phyloP scores from a whole-genome alignment of 768 basidiomycete species.

The Serendipita sp. region DNA sequence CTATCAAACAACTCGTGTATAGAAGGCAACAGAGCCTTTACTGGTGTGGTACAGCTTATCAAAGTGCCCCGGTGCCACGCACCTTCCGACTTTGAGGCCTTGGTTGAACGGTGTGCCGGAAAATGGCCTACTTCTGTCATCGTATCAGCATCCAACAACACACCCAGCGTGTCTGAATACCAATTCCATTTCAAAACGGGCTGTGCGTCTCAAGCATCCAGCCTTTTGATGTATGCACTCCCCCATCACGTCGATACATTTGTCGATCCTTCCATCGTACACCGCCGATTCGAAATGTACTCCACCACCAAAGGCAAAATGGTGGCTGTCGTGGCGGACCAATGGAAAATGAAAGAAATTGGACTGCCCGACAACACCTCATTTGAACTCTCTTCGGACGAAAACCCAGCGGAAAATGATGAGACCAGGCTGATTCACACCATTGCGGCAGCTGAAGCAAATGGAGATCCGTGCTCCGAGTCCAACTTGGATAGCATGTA shows the following conservation, averaged over 20 bases:
- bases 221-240: constrained; percentile 9
- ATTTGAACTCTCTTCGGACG: no score
- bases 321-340: background rate
- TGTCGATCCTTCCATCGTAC: background rate
- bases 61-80: background rate
- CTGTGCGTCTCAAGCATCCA: background rate
- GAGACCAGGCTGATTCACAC: background rate
- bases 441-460: background rate
- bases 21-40: background rate
- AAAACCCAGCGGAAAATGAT: background rate
- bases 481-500: constrained; percentile 7
- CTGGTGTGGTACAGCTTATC: constrained; percentile 4
- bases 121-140: background rate
- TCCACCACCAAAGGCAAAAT: constrained; percentile 7
- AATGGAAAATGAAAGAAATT: background rate
- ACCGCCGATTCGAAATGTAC: background rate
- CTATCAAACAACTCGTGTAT: background rate
- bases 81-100: background rate
- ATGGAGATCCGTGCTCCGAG: background rate
- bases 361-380: background rate
- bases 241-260: constrained; percentile 8
- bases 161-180: background rate
- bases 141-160: background rate
- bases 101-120: constrained; percentile 6
- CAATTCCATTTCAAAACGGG: background rate